phyloP scores from a whole-genome alignment of 2,329 filamentous ascomycete species.

The Chalaropsis thielavioides region DNA sequence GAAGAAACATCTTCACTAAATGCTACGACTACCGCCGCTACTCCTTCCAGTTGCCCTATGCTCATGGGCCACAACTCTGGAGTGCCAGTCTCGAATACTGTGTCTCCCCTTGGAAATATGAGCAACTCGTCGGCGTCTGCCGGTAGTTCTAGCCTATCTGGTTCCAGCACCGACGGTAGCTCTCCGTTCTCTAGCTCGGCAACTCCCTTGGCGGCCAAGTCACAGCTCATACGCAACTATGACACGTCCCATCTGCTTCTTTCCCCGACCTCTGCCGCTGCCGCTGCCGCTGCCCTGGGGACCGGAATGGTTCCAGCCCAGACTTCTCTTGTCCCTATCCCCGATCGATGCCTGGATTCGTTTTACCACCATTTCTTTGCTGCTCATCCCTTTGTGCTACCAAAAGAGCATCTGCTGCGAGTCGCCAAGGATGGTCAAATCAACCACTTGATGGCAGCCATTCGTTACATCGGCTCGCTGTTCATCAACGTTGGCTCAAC shows the following conservation, averaged over 20 bases:
- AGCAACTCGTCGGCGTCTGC: conserved; percentile 13
- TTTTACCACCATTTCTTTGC: conserved; percentile 45
- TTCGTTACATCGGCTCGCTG: conserved; percentile 42
- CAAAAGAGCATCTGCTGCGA: conserved; percentile 36
- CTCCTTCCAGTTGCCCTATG: conserved; percentile 31
- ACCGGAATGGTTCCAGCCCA: conserved; percentile 20
- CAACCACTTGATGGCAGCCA: conserved; percentile 37
- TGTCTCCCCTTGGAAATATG: conserved; percentile 1
- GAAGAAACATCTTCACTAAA: conserved; percentile 8
- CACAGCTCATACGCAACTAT: conserved; percentile 30
- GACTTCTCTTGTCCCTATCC: conserved; percentile 26
- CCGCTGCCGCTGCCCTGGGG: conserved; percentile 11
- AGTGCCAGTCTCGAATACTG: conserved; percentile 21
- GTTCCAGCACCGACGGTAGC: background rate
- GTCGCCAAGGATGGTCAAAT: conserved; percentile 35
- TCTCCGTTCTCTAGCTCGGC: conserved; percentile 17
- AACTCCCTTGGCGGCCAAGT: conserved; percentile 21
- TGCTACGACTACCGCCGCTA: conserved; percentile 6
- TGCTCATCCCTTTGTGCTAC: conserved; percentile 43
- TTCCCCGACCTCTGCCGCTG: conserved; percentile 17
- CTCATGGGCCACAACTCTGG: conserved; percentile 28
- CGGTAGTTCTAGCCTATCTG: background rate
- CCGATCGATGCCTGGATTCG: conserved; percentile 41
- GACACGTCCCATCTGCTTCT: conserved; percentile 19
- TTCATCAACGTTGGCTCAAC: conserved; percentile 36